These are phyloP conservation scores for Vicia villosa DNA, from an alignment of 306 rosid genomes.

Conservation along the genomic window DNA sequence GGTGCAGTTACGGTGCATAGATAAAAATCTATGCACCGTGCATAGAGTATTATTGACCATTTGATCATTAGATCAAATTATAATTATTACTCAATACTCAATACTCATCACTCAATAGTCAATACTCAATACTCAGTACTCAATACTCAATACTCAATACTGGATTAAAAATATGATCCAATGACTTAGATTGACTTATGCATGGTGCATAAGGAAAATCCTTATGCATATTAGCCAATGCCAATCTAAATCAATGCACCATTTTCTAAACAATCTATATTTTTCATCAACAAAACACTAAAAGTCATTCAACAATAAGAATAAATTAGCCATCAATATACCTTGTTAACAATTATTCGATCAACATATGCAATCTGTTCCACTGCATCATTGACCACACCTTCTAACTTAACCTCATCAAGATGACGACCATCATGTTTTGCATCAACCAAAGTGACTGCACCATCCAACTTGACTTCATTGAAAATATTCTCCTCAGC, in stretches of 20 bases:
- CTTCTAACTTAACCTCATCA: conserved; percentile 88
- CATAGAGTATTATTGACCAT: too few relatives aligned
- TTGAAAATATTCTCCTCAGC: conserved; percentile 81
- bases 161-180: too few relatives aligned
- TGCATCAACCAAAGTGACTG: conserved; percentile 92
- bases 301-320: neutral
- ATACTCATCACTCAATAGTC: too few relatives aligned
- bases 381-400: conserved; percentile 83
- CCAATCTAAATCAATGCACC: neutral
- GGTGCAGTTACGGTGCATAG: too few relatives aligned
- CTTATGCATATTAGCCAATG: too few relatives aligned
- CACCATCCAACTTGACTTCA: conserved; percentile 93
- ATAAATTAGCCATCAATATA: conserved; percentile 13
- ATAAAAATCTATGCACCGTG: too few relatives aligned
- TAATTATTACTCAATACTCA: too few relatives aligned
- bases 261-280: conserved; percentile 19
- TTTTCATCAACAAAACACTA: conserved; percentile 9
- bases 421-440: conserved; percentile 81
- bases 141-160: too few relatives aligned
- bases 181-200: too few relatives aligned
- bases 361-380: conserved; percentile 96
- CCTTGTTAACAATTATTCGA: conserved; percentile 96
- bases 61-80: too few relatives aligned
- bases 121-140: too few relatives aligned
- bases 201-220: too few relatives aligned